Evolutionary conservation across 306 rosid genomes (phyloP).

Genomic region (Malus orientalis): DNA sequence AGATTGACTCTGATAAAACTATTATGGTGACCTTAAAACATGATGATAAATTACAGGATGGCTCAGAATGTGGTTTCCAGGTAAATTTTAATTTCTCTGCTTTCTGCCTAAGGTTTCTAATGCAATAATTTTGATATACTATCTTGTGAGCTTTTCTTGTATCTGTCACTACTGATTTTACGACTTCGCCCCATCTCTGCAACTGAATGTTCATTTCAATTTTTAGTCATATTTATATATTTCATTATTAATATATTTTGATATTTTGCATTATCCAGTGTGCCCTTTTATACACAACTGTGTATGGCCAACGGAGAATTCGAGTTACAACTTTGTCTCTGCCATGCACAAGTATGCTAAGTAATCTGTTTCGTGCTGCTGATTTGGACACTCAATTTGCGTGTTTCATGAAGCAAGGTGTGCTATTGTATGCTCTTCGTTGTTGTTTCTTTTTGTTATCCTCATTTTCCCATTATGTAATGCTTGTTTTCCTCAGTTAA

Average conservation of each 20-base stretch:
- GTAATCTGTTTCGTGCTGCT: slow-evolving; percentile 92
- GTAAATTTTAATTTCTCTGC: slow-evolving; percentile 34
- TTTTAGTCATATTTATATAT: background rate
- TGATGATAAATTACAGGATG: slow-evolving; percentile 95
- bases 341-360: slow-evolving; percentile 93
- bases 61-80: slow-evolving; percentile 97
- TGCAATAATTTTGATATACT: background rate
- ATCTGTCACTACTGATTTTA: background rate
- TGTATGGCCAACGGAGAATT: slow-evolving; percentile 89
- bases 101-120: slow-evolving; percentile 4
- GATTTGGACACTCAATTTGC: slow-evolving; percentile 94
- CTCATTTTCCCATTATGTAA: background rate
- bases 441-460: background rate
- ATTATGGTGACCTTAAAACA: slow-evolving; percentile 85
- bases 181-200: too few species aligned
- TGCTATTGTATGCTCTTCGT: slow-evolving; percentile 13
- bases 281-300: slow-evolving; percentile 95
- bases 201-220: background rate
- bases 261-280: slow-evolving; percentile 45
- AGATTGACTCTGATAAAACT: slow-evolving; percentile 97
- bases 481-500: background rate
- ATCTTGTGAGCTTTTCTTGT: slow-evolving; percentile 3
- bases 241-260: background rate
- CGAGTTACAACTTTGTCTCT: slow-evolving; percentile 81
- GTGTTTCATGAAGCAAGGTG: slow-evolving; percentile 96